Percentiles rank a stretch among this genome's conserved stretches.
phyloP scores from a whole-genome alignment of 2,329 filamentous ascomycete species.

The Pseudocercospora crystallina region DNA sequence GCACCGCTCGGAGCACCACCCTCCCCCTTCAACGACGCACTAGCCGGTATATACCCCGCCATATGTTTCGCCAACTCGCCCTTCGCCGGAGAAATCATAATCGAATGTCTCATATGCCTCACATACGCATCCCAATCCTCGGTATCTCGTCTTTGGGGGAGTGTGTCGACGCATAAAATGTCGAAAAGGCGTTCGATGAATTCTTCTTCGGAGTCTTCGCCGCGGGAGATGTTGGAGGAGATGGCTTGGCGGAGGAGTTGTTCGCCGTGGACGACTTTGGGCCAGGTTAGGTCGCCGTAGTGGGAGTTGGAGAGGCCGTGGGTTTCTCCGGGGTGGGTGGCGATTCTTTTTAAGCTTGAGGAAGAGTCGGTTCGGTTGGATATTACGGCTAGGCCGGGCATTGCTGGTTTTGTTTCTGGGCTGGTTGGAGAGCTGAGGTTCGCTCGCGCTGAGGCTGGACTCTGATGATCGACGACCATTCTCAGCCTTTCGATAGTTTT shows the following conservation, averaged over 20 bases:
- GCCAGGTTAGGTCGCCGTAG: slow-evolving; percentile 60
- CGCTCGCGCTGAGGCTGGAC: not conserved
- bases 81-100: slow-evolving; percentile 60
- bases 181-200: slow-evolving; percentile 54
- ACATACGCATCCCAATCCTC: slow-evolving; percentile 58
- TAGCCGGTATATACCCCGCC: slow-evolving; percentile 34
- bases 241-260: slow-evolving; percentile 53
- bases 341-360: slow-evolving; percentile 54
- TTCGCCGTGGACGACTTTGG: slow-evolving; percentile 61
- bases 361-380: slow-evolving; percentile 60
- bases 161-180: slow-evolving; percentile 55
- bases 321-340: slow-evolving; percentile 50
- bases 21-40: slow-evolving; percentile 20
- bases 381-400: slow-evolving; percentile 54
- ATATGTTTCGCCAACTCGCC: slow-evolving; percentile 43
- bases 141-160: slow-evolving; percentile 52
- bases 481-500: slow-evolving; percentile 4
- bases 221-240: slow-evolving; percentile 39
- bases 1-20: slow-evolving; percentile 38
- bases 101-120: slow-evolving; percentile 57
- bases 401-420: slow-evolving; percentile 13
- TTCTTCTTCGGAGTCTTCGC: slow-evolving; percentile 46
- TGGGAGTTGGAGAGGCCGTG: slow-evolving; percentile 62
- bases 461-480: slow-evolving; percentile 13
- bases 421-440: not conserved